A percentile compares a stretch with the other conserved stretches of the same genome.
Conservation (phyloP, 768 basidiomycete genomes). For the Amanita fuliginea region DNA sequence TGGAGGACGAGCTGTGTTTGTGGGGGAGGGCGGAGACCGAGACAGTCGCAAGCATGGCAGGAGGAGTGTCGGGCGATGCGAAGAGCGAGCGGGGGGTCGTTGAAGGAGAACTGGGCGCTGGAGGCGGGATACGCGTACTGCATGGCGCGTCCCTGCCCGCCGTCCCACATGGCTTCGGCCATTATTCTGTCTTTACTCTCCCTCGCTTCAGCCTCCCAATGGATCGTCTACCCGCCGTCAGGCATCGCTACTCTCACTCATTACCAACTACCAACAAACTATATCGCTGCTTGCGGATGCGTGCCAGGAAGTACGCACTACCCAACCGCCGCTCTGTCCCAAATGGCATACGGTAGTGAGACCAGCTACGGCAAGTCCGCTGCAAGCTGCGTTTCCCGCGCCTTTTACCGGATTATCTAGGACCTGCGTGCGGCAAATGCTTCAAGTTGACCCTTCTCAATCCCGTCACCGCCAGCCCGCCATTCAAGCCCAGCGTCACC, state of each 20-base stretch:
- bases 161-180: slow-evolving; percentile 5
- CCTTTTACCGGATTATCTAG: slow-evolving; percentile 17
- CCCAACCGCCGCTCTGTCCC: slow-evolving; percentile 71
- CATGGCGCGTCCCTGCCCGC: slow-evolving; percentile 25
- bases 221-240: slow-evolving; percentile 53
- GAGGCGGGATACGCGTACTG: slow-evolving; percentile 59
- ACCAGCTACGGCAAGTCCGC: slow-evolving; percentile 39
- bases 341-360: slow-evolving; percentile 72
- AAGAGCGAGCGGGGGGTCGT: slow-evolving; percentile 40
- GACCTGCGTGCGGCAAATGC: slow-evolving; percentile 68
- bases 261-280: slow-evolving; percentile 45
- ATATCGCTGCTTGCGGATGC: slow-evolving; percentile 71
- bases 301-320: slow-evolving; percentile 54
- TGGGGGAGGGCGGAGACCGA: slow-evolving; percentile 57
- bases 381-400: not conserved
- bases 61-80: slow-evolving; percentile 79
- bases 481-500: slow-evolving; percentile 50
- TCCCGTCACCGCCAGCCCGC: slow-evolving; percentile 54
- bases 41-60: slow-evolving; percentile 62
- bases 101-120: slow-evolving; percentile 36
- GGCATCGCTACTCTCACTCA: slow-evolving; percentile 76
- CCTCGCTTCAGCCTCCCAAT: slow-evolving; percentile 18
- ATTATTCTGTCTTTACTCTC: slow-evolving; percentile 10
- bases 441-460: slow-evolving; percentile 69
- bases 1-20: slow-evolving; percentile 50